These are phyloP conservation scores for Monosporascus ibericus DNA, from an alignment of 2,329 filamentous ascomycete species.

Conservation along the genomic window DNA sequence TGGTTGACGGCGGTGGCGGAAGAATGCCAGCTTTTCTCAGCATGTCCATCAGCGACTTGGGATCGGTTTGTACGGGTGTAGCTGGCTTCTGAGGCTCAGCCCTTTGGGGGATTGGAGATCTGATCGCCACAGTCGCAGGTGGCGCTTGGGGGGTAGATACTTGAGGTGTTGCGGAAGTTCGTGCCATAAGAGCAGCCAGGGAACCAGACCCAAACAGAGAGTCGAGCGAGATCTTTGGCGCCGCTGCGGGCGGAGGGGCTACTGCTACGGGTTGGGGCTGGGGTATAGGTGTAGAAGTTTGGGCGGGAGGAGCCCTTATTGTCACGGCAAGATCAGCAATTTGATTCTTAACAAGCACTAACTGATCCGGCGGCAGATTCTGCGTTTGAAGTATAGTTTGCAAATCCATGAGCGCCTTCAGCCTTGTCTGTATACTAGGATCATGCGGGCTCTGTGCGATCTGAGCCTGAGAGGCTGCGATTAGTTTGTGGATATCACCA, in stretches of 20 bases:
- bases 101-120: constrained; percentile 42
- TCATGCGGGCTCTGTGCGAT: constrained; percentile 74
- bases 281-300: constrained; percentile 34
- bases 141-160: constrained; percentile 38
- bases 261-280: constrained; percentile 28
- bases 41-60: constrained; percentile 59
- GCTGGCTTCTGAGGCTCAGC: constrained; percentile 33
- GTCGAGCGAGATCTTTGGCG: constrained; percentile 46
- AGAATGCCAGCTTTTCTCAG: constrained; percentile 65
- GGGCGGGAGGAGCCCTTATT: constrained; percentile 44
- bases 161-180: constrained; percentile 46
- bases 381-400: constrained; percentile 74
- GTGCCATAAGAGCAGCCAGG: constrained; percentile 52
- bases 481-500: constrained; percentile 74
- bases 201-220: constrained; percentile 54
- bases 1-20: constrained; percentile 28
- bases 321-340: constrained; percentile 70
- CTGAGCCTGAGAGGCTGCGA: constrained; percentile 65
- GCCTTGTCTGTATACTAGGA: constrained; percentile 65
- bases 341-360: constrained; percentile 79
- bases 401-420: constrained; percentile 80
- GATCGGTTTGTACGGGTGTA: constrained; percentile 34
- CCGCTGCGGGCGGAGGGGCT: constrained; percentile 29
- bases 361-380: constrained; percentile 71
- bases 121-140: constrained; percentile 34